Base-by-base conservation (phyloP, 202 grass and related monocot genomes). In the Panicum hallii region DNA sequence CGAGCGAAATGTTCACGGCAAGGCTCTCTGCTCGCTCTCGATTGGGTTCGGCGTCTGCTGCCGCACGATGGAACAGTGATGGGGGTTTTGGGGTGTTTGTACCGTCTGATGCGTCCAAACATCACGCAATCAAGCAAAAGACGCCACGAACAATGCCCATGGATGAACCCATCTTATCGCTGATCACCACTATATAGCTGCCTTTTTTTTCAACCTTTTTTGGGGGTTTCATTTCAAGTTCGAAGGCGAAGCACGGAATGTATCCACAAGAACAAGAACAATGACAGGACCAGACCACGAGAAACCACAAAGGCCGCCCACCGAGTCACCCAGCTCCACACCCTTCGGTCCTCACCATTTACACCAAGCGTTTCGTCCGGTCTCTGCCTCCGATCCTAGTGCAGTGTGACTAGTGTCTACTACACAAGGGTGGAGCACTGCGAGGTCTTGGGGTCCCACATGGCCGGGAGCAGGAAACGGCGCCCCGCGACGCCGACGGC, bases 381-480 rank as follows among this genome's bases (percentile, higher is more conserved):
- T 11, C 45, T 13, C 65, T 1, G 5, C 43, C 13, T 1, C 38
- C 74, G 23, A 62, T 63, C 60, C 60, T 13, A 13, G 3, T 12
- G 11, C 26, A 26, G 26, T 26, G 26, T 13, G 1, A 2, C 2
- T 34, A 34, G 34, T 13, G 5, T 0, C 6, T 0, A 8, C 26
- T 63, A 63, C 64, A 93, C 92, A 9, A 94, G 85, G 0, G 92
- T 91, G 19, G 92, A 89, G 88, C 95, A 97, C 22, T 86, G 89
- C 34, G 92, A 84, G 13, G 90, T 97, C 23, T 43, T 78, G 23
- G 95, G 95, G 84, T 97, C 90, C 78, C 88, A 97, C 86, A 97
- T 90, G 53, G 95, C 92, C 22, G 95, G 92, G 0, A 97, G 57
- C 16, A 97, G 63, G 77, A 84, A 97, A 48, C 79, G 82, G 11